Conservation (phyloP, 2,329 filamentous ascomycete species). For the Colletotrichum agaves region DNA sequence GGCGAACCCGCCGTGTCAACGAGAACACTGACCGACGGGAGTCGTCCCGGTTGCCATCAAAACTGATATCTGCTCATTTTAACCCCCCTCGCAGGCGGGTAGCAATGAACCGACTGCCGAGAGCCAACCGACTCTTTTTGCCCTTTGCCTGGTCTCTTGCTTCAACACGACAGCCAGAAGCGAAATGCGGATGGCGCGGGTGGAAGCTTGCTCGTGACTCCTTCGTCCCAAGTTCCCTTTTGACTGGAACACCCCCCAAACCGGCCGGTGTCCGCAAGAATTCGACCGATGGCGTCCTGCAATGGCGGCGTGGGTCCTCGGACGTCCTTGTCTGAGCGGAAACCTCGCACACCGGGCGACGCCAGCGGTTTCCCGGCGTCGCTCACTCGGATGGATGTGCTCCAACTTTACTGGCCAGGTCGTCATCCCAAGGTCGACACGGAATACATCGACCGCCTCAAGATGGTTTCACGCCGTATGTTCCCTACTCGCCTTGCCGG, state of each 20-base stretch:
- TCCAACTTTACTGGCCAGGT: not conserved
- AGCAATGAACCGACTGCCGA: too few species aligned
- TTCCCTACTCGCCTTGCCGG: not conserved
- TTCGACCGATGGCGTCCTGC: not conserved
- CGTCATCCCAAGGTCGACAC: constrained; percentile 2
- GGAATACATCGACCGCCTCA: constrained; percentile 11
- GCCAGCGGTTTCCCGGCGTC: constrained; percentile 14
- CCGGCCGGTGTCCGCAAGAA: not conserved
- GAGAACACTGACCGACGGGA: not conserved
- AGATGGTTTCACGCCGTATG: not conserved
- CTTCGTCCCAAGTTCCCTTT: not conserved
- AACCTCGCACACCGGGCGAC: constrained; percentile 27
- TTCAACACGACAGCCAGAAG: not conserved
- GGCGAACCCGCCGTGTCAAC: too few species aligned
- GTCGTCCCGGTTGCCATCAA: not conserved
- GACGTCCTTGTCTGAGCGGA: not conserved
- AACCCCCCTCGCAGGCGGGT: too few species aligned
- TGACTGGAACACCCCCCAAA: not conserved
- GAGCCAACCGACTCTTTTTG: too few species aligned
- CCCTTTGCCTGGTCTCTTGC: too few species aligned
- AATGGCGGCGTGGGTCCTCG: not conserved
- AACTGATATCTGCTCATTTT: not conserved
- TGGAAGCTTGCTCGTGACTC: not conserved
- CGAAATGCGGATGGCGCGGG: not conserved
- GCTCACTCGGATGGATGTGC: not conserved